Evolutionary conservation across 345 rosid species (phyloP).

Genomic region (Eucalyptus melliodora): DNA sequence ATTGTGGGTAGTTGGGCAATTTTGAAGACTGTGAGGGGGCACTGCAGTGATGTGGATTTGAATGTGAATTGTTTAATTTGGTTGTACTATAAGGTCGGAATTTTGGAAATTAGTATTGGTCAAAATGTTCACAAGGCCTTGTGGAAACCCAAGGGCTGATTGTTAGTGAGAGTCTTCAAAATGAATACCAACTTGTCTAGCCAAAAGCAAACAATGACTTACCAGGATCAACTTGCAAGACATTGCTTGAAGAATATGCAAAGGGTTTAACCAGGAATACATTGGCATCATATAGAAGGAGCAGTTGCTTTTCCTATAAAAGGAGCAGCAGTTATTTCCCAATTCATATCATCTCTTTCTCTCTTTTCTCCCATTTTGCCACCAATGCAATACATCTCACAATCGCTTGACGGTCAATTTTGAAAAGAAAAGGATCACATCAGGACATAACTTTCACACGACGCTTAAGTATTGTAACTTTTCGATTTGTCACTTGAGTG

Average conservation of each 20-base stretch:
- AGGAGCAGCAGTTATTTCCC: background rate
- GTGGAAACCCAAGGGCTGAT: background rate
- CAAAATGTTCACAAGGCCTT: background rate
- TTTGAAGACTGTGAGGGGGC: background rate
- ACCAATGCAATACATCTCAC: background rate
- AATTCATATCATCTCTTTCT: background rate
- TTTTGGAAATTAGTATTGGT: background rate
- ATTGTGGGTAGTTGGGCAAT: background rate
- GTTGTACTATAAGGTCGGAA: background rate
- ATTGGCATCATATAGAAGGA: background rate
- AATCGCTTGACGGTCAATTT: background rate
- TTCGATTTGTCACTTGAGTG: background rate
- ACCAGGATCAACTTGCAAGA: background rate
- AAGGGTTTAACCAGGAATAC: background rate
- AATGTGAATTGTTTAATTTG: background rate
- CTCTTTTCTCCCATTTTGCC: background rate
- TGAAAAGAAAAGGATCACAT: background rate
- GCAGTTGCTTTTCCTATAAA: background rate
- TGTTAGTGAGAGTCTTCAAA: background rate
- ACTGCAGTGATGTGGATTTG: background rate
- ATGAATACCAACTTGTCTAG: background rate
- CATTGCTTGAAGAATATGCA: background rate
- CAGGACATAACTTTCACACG: fast-evolving
- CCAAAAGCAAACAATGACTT: background rate
- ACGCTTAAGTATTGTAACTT: background rate